Percentiles rank a stretch among this genome's conserved stretches.
These are phyloP conservation scores for Diaporthe australafricana DNA, from an alignment of 2,329 filamentous ascomycete genomes.

Conservation along the genomic window DNA sequence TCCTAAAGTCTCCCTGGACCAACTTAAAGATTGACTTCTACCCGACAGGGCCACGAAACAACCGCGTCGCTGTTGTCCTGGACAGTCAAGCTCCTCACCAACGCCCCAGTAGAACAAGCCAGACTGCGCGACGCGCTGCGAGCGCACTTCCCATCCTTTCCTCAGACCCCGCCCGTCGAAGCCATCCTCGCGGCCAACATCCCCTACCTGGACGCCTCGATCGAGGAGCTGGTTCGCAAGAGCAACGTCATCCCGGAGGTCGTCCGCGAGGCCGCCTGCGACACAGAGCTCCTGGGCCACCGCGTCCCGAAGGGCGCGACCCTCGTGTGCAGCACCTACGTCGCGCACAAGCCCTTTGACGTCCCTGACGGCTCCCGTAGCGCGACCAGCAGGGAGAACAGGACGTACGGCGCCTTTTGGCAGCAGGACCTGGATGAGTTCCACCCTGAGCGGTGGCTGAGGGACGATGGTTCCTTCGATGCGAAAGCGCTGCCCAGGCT, in stretches of 20 bases:
- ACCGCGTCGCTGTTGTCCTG: conserved; percentile 33
- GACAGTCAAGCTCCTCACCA: conserved; percentile 35
- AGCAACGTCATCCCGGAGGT: conserved; percentile 31
- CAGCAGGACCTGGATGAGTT: conserved; percentile 24
- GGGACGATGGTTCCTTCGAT: conserved; percentile 28
- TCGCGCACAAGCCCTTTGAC: conserved; percentile 30
- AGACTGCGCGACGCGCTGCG: conserved; percentile 30
- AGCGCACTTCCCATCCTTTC: conserved; percentile 5
- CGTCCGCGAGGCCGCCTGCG: conserved; percentile 29
- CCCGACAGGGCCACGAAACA: conserved; percentile 31
- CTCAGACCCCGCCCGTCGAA: conserved; percentile 12
- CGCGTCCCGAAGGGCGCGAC: conserved; percentile 27
- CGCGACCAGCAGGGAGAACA: conserved; percentile 21
- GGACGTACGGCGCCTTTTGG: conserved; percentile 24
- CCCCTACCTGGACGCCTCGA: conserved; percentile 34
- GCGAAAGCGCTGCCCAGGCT: conserved; percentile 28
- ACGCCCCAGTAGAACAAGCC: conserved; percentile 3
- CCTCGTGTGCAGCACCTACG: conserved; percentile 33
- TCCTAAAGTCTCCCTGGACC: background rate
- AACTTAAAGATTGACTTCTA: background rate
- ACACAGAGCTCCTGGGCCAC: conserved; percentile 29
- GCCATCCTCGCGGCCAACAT: conserved; percentile 31
- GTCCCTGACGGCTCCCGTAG: conserved; percentile 20
- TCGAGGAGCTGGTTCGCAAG: conserved; percentile 34
- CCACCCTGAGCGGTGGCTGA: conserved; percentile 32